Base-by-base conservation (phyloP, 1,139 yeast genomes). In the Debaryomyces udenii region DNA sequence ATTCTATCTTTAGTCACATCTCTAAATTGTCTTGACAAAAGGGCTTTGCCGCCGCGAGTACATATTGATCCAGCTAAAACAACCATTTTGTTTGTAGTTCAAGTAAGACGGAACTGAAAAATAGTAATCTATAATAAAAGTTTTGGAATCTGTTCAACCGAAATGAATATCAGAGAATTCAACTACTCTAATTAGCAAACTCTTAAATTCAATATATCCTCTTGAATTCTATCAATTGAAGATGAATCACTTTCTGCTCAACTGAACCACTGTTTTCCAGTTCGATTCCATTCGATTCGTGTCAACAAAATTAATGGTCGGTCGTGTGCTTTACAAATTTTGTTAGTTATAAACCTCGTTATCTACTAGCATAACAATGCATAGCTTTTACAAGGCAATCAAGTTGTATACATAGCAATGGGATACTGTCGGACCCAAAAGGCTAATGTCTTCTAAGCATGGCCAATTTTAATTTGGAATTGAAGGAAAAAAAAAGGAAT, bases 41-140 rank as follows among this genome's bases (percentile, higher is more conserved):
- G 80, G 28, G 97, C 91, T 58, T 90, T 93, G 45, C 99, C 99
- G 45, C 94, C 88, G 56, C 94, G 87, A 38, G 97, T 87, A 64
- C 97, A 89, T 55, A 93, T 87, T 38, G 97, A 87, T 43, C 97
- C 97, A 42, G 99, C 96, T 62, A 93, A 77, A 41, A 93, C 76
- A 52, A 62, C 69, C 70, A 66, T 65, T 35, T 31, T 29, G 35
- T 17, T 20, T 24, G 13, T 23, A 22, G 13, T 32, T 32, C 27
- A 15, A 33, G 4, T 26, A 29, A 23, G 24, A 17, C 18, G 15
- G 17, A 22, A 18, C n/a, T 20, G 36, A 31, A 31, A 26, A 31
- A 11, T 24, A 31, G 11, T 23, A 26, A 9, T 16, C 18, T 17
- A 22, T 7, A 6, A 16, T 17, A 31, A 14, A 11, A 20, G 27